Conservation (phyloP, 768 basidiomycete species). For the Tricholoma saponaceum region DNA sequence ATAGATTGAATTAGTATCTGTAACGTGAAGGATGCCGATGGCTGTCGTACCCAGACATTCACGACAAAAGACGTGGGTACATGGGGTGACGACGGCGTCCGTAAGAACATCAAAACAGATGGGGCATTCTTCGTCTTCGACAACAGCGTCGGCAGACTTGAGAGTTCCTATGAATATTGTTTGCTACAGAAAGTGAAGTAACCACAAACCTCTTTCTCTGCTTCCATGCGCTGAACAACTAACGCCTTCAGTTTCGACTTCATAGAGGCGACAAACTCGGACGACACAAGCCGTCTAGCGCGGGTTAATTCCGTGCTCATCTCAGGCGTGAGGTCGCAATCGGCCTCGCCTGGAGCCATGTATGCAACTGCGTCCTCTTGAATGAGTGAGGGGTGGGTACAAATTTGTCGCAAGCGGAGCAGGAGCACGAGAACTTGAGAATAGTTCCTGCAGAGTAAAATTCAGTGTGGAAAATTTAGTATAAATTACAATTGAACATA, state of each 20-base stretch:
- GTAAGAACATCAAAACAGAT: constrained; percentile 61
- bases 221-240: constrained; percentile 39
- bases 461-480: not conserved
- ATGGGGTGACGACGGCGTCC: constrained; percentile 53
- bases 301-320: constrained; percentile 40
- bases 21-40: not conserved
- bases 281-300: constrained; percentile 38
- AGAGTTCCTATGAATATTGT: not conserved
- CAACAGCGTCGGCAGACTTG: constrained; percentile 44
- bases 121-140: constrained; percentile 58
- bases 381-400: constrained; percentile 64
- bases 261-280: constrained; percentile 48
- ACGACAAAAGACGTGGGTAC: constrained; percentile 59
- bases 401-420: constrained; percentile 60
- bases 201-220: constrained; percentile 47
- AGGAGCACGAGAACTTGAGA: constrained; percentile 47
- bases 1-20: constrained; percentile 2
- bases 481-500: constrained; percentile 16
- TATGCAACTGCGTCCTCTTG: constrained; percentile 50
- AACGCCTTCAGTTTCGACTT: constrained; percentile 40
- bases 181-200: not conserved
- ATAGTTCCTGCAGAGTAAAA: constrained; percentile 43
- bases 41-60: constrained; percentile 47
- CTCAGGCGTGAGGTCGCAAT: constrained; percentile 26
- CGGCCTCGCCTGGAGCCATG: constrained; percentile 35